Base-by-base conservation (phyloP, 306 rosid genomes). In the Phaseolus lunatus region DNA sequence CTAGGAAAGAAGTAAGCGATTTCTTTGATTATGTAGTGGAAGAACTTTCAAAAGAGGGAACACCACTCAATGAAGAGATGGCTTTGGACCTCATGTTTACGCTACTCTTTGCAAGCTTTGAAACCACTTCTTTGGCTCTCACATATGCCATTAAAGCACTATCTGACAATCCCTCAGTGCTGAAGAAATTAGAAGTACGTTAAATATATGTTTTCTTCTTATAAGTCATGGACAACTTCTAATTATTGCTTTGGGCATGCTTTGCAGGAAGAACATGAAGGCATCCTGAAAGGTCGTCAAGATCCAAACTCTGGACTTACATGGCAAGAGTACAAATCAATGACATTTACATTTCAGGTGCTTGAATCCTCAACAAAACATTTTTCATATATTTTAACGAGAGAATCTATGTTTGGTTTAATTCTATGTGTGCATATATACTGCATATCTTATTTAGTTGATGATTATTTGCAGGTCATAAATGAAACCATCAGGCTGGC, bases 301-400 rank as follows among this genome's bases (percentile, higher is more conserved):
- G 80, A 80, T 77, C 82, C 93, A 67, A 86, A 80, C 72, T 85
- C 91, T 16, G 91, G 89, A 78, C 80, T 92, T 69, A 87, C 95
- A 20, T 94, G 98, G 98, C 84, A 89, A 84, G 98, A 94, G 80
- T 94, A 94, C 90, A 94, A 92, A 87, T 92, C 98, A 76, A 94
- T 94, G 98, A 89, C 84, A 77, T 92, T 83, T 80, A 94, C 98
- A 82, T 86, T 88, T 82, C 96, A 92, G 95, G 98, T 92, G 33
- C 1, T 29, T 29, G 33, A 29, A 29, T 63, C 49, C 78, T 78
- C 41, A 48, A 74, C 13, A 24, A 4, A 29, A 29, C 16, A 14
- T 39, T 31, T 2, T 50, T 22, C 62, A 8, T 19, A 37, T 5
- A 9, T 20, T 33, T 77, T 22, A 22, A 16, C 5, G 15, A 57